These are phyloP conservation scores for Gomphus bonarii DNA, from an alignment of 1,284 basidiomycete genomes.

Conservation along the genomic window DNA sequence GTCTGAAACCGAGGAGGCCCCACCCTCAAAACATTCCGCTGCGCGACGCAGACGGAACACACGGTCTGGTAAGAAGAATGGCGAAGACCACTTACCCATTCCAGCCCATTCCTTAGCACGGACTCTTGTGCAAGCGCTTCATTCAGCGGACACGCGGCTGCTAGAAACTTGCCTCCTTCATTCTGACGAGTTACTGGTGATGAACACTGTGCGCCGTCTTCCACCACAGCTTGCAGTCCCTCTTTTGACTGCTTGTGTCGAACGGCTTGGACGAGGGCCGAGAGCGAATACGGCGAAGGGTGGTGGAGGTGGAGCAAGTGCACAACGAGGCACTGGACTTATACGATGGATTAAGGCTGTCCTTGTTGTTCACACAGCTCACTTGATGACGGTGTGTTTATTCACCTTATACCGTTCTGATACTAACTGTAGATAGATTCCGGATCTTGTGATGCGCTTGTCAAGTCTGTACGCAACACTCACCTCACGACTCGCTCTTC, in stretches of 20 bases:
- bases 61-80: constrained; percentile 25
- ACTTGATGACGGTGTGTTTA: constrained; percentile 82
- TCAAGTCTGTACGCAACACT: constrained; percentile 80
- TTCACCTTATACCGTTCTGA: constrained; percentile 12
- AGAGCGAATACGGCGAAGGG: constrained; percentile 67
- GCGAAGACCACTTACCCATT: constrained; percentile 33
- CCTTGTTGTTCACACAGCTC: constrained; percentile 79
- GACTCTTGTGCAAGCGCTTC: constrained; percentile 92
- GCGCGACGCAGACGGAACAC: constrained; percentile 18
- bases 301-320: constrained; percentile 72
- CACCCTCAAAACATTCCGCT: constrained; percentile 4
- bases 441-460: constrained; percentile 75
- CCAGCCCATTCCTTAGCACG: constrained; percentile 87
- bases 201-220: constrained; percentile 80
- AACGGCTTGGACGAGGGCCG: constrained; percentile 76
- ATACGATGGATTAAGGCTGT: constrained; percentile 87
- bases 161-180: constrained; percentile 86
- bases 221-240: constrained; percentile 87
- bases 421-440: constrained; percentile 45
- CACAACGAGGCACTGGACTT: constrained; percentile 76
- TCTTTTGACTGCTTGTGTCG: constrained; percentile 82
- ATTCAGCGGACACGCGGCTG: constrained; percentile 85
- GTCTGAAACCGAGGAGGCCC: constrained; percentile 31
- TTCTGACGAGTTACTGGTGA: constrained; percentile 72
- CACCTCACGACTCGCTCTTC: constrained; percentile 68